phyloP scores from a whole-genome alignment of 805 yeast species.

The Candida piceae region DNA sequence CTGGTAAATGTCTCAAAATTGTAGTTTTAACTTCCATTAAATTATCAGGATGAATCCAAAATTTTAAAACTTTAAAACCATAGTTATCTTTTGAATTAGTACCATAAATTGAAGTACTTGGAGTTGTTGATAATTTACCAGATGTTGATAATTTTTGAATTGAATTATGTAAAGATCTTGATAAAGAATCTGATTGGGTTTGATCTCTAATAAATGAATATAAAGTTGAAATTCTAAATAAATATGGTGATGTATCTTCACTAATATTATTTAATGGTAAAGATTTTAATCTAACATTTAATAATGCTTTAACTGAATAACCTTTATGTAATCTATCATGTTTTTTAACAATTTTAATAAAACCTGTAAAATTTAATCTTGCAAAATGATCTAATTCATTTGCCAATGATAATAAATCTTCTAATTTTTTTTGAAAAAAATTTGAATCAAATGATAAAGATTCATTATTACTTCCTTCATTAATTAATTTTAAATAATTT shows the following conservation, averaged over 20 bases:
- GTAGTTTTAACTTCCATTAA: conserved; percentile 97
- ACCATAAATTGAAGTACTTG: conserved; percentile 19
- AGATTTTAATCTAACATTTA: conserved; percentile 80
- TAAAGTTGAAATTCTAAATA: conserved; percentile 74
- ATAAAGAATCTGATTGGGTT: conserved; percentile 33
- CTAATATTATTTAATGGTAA: conserved; percentile 76
- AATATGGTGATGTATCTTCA: conserved; percentile 89
- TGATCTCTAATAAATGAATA: conserved; percentile 81
- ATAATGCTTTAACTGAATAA: conserved; percentile 84
- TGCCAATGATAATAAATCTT: conserved; percentile 66
- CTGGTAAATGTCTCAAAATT: conserved; percentile 88
- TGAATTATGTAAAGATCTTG: conserved; percentile 38
- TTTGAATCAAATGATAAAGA: conserved; percentile 48
- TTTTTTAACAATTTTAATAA: conserved; percentile 89
- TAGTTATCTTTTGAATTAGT: conserved; percentile 13
- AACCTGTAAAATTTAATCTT: conserved; percentile 90
- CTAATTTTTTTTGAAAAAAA: conserved; percentile 62
- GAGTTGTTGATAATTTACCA: conserved; percentile 31
- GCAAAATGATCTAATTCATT: conserved; percentile 87
- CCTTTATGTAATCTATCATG: conserved; percentile 87
- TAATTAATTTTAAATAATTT: conserved; percentile 24
- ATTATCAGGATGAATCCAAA: conserved; percentile 97
- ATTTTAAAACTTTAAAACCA: conserved; percentile 63
- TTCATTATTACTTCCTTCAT: conserved; percentile 17
- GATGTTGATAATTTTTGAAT: conserved; percentile 43